Evolutionary conservation across 2,329 filamentous ascomycete species (phyloP), one percentile per base, ranked within the genome.

Genomic region (Bipolaris gigantea): DNA sequence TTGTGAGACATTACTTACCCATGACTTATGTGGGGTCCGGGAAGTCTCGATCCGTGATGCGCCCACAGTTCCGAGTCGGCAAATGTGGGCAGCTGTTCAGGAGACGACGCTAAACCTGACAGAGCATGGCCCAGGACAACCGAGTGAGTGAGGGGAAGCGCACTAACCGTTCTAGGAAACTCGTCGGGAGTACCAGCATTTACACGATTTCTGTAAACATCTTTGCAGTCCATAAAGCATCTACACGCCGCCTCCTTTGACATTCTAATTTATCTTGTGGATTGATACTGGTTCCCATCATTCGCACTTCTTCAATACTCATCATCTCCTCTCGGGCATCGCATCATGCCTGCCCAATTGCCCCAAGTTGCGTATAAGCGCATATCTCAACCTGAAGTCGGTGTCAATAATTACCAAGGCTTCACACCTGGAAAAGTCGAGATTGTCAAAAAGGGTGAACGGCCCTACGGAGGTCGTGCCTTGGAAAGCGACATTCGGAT

Each of bases 361-460:
- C 57, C 71, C 7, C 70, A 74, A 59, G 55, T 69, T 32, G 63
- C 64, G 11, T 62, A 60, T 39, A 63, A 67, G 46, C 70, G 63
- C 10, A 74, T 73, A 19, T 72, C 53, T 16, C 63, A 70, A 55
- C 74, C 76, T 15, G 66, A 73, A 18, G 51, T 71, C 2, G 76
- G 75, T 21, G 68, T 73, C 30, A 79, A 78, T 57, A 73, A 73
- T 55, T 79, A 79, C 44, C 64, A 74, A 63, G 72, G 71, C 27
- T 72, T 77, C 51, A 64, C 71, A 39, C 71, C 75, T 0, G 71
- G 75, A 9, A 75, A 75, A 55, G 65, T 58, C 9, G 76, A 79
- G 52, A 62, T 78, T 5, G 65, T 79, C 1, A 62, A 63, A 5
- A 71, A 66, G 44, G 76, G 76, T 36, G 73, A 72, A 61, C 74